These are phyloP conservation scores for Cutaneotrichosporon dermatis DNA, from an alignment of 1,284 basidiomycete genomes.

Conservation along the genomic window DNA sequence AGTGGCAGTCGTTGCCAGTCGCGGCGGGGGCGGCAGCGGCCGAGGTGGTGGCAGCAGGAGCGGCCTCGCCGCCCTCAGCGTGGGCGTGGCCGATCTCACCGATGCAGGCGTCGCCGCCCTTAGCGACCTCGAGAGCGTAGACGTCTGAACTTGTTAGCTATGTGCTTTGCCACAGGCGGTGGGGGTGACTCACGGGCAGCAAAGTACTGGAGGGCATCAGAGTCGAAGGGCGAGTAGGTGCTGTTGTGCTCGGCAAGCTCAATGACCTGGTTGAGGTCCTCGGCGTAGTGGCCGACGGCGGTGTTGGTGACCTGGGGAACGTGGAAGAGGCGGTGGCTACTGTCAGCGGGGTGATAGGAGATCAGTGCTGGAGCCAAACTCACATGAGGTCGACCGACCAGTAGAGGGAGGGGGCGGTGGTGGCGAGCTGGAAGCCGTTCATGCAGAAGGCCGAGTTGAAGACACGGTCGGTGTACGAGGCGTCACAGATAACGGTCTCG, in stretches of 20 bases:
- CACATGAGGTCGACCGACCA: constrained; percentile 48
- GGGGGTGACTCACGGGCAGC: constrained; percentile 29
- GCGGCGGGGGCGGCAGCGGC: not conserved
- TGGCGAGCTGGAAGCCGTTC: constrained; percentile 42
- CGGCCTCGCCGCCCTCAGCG: constrained; percentile 8
- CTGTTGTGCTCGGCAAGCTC: constrained; percentile 45
- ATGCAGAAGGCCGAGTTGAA: constrained; percentile 41
- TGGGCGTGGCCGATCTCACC: constrained; percentile 37
- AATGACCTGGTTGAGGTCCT: constrained; percentile 37
- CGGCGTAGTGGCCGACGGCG: constrained; percentile 45
- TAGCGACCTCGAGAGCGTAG: constrained; percentile 42
- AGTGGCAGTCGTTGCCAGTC: constrained; percentile 32
- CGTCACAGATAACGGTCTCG: constrained; percentile 49
- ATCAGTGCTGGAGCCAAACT: too few relatives aligned
- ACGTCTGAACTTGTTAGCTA: constrained; percentile 28
- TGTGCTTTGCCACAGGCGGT: not conserved
- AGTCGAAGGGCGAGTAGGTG: constrained; percentile 41
- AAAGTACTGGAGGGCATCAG: constrained; percentile 49
- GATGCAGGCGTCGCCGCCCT: constrained; percentile 41
- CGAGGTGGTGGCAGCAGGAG: constrained; percentile 14
- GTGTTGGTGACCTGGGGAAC: constrained; percentile 42
- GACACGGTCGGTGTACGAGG: constrained; percentile 35
- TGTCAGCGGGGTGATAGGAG: too few relatives aligned
- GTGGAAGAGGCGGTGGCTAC: constrained; percentile 47
- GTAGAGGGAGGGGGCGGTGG: constrained; percentile 34